phyloP scores from a whole-genome alignment of 75 land plant genomes.

The Selaginella tamariscina region DNA sequence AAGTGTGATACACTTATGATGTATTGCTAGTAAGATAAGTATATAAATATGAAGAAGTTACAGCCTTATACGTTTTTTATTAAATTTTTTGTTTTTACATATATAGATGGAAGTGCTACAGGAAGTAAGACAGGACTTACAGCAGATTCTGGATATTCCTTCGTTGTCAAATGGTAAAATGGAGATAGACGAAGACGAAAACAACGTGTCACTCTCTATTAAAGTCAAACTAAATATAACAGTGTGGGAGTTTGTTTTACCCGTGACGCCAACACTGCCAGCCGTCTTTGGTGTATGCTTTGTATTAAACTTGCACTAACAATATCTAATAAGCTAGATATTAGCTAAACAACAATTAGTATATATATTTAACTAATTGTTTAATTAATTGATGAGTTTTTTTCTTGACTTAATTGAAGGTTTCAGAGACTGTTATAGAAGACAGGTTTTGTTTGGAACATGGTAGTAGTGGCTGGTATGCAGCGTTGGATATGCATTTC shows the following conservation, averaged over 20 bases:
- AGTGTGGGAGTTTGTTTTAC: slow-evolving; percentile 88
- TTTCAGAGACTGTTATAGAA: slow-evolving; percentile 97
- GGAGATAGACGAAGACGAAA: slow-evolving; percentile 91
- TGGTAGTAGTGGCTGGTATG: slow-evolving; percentile 86
- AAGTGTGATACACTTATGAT: too few species aligned
- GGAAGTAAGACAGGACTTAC: slow-evolving; percentile 40
- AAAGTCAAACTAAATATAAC: slow-evolving; percentile 62
- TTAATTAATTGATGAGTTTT: too few species aligned
- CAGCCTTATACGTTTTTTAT: too few species aligned
- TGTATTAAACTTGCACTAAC: not conserved
- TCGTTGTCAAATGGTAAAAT: slow-evolving; percentile 40
- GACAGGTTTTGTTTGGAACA: slow-evolving; percentile 80
- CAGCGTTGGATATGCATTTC: slow-evolving; percentile 71
- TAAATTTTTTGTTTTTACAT: too few species aligned
- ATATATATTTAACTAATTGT: too few species aligned
- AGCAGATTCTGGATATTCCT: slow-evolving; percentile 45
- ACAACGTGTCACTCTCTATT: slow-evolving; percentile 29
- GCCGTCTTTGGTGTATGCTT: slow-evolving; percentile 98
- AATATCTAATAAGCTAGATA: too few species aligned
- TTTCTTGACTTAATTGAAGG: slow-evolving; percentile 22
- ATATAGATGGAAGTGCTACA: slow-evolving; percentile 46
- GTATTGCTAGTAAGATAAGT: too few species aligned
- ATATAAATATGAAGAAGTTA: too few species aligned
- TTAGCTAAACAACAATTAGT: too few species aligned
- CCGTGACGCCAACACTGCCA: slow-evolving; percentile 85